Conservation (phyloP, 805 yeast genomes). For the Candida taoyuanica region DNA sequence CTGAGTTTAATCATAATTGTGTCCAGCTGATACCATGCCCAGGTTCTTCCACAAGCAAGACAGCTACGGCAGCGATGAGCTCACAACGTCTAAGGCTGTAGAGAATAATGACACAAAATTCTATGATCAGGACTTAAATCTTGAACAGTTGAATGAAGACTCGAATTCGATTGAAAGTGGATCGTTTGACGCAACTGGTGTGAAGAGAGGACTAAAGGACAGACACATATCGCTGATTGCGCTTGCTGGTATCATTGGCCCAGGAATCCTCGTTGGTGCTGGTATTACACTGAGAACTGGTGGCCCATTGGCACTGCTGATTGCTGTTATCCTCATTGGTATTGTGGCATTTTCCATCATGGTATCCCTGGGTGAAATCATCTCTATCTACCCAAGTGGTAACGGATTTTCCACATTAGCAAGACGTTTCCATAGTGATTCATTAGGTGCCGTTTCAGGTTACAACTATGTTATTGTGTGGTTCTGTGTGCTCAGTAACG, state of each 20-base stretch:
- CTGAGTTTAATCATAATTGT: too few relatives aligned
- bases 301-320: slow-evolving; percentile 47
- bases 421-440: slow-evolving; percentile 46
- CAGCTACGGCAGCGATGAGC: background rate
- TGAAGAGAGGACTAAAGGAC: slow-evolving; percentile 45
- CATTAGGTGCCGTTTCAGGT: slow-evolving; percentile 53
- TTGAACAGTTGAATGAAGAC: background rate
- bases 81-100: background rate
- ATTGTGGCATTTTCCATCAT: slow-evolving; percentile 50
- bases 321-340: slow-evolving; percentile 49
- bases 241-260: slow-evolving; percentile 57
- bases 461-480: slow-evolving; percentile 53
- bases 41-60: background rate
- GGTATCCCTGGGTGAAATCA: slow-evolving; percentile 53
- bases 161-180: too few relatives aligned
- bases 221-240: slow-evolving; percentile 49
- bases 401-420: slow-evolving; percentile 46
- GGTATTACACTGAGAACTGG: slow-evolving; percentile 46
- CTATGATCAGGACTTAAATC: background rate
- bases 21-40: too few relatives aligned
- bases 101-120: slow-evolving; percentile 2
- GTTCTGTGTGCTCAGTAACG: slow-evolving; percentile 54
- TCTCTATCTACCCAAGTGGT: slow-evolving; percentile 49
- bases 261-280: slow-evolving; percentile 53
- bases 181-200: slow-evolving; percentile 24